A percentile compares a stretch with the other conserved stretches of the same genome.
phyloP scores from a whole-genome alignment of 2,329 filamentous ascomycete species.

The Ophiostoma australiae region DNA sequence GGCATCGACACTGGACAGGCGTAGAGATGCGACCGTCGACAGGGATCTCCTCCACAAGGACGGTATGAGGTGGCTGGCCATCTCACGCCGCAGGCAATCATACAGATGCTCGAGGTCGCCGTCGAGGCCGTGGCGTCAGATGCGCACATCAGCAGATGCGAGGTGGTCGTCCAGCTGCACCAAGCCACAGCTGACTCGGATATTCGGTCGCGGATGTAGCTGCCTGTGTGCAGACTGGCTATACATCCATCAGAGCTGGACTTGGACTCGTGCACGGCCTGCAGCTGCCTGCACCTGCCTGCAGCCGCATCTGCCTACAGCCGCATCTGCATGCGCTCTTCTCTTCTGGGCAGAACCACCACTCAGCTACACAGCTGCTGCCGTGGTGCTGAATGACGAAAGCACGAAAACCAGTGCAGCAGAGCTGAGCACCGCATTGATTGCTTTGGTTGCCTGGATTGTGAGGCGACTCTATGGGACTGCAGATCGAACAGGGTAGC shows the following conservation, averaged over 20 bases:
- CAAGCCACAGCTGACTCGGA: conserved; percentile 1
- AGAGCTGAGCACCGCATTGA: not conserved
- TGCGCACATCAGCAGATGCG: not conserved
- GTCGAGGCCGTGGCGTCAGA: not conserved
- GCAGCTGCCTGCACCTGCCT: too few relatives aligned
- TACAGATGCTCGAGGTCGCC: too few relatives aligned
- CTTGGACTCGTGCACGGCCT: not conserved
- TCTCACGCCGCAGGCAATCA: too few relatives aligned
- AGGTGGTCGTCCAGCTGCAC: not conserved
- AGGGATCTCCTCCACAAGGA: not conserved
- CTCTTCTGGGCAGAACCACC: not conserved
- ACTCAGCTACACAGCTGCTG: conserved; percentile 11
- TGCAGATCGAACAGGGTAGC: not conserved
- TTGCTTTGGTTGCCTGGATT: not conserved
- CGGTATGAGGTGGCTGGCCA: not conserved
- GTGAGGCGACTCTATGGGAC: too few relatives aligned
- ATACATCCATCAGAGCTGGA: not conserved
- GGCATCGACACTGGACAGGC: not conserved
- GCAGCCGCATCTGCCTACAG: too few relatives aligned
- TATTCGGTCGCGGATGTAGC: conserved; percentile 1
- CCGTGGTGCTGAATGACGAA: conserved; percentile 5
- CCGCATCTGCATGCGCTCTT: not conserved
- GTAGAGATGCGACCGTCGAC: not conserved
- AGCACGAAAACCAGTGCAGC: conserved; percentile 13
- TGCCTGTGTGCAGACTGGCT: not conserved